phyloP scores from a whole-genome alignment of 805 yeast species.

The Candida maltosa region DNA sequence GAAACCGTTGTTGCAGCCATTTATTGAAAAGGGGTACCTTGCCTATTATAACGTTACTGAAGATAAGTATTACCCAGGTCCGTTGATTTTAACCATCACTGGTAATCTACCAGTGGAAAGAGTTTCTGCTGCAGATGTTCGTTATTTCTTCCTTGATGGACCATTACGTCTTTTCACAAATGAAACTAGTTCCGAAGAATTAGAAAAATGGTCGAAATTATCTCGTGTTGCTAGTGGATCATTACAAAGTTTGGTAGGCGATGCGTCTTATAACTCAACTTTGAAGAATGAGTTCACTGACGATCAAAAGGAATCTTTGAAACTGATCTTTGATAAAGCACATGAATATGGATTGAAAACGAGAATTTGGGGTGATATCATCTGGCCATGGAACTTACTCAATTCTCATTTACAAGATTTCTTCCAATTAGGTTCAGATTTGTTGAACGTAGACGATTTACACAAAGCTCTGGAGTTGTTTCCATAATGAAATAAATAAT shows the following conservation, averaged over 20 bases:
- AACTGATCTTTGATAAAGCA: constrained; percentile 33
- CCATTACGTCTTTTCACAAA: constrained; percentile 36
- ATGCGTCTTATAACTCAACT: constrained; percentile 6
- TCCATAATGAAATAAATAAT: background rate
- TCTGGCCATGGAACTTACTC: constrained; percentile 55
- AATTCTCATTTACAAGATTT: constrained; percentile 49
- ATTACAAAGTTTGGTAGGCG: constrained; percentile 27
- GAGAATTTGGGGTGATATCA: constrained; percentile 70
- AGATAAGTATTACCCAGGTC: constrained; percentile 41
- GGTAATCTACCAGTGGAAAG: constrained; percentile 57
- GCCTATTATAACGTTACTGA: constrained; percentile 42
- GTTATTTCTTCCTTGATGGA: constrained; percentile 53
- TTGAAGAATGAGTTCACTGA: constrained; percentile 22
- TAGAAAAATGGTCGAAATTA: constrained; percentile 20
- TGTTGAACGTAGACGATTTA: constrained; percentile 63
- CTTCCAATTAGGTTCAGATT: constrained; percentile 48
- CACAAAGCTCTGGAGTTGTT: constrained; percentile 28
- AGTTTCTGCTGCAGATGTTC: constrained; percentile 16
- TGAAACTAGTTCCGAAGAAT: constrained; percentile 17
- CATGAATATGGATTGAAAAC: constrained; percentile 52
- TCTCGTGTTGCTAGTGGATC: constrained; percentile 45
- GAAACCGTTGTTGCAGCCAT: constrained; percentile 41
- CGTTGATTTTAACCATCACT: constrained; percentile 61
- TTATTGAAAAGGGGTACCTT: constrained; percentile 48
- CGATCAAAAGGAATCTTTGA: constrained; percentile 26